These are phyloP conservation scores for Tuber microsphaerosporum DNA, from an alignment of 495 filamentous ascomycete genomes.

Conservation along the genomic window DNA sequence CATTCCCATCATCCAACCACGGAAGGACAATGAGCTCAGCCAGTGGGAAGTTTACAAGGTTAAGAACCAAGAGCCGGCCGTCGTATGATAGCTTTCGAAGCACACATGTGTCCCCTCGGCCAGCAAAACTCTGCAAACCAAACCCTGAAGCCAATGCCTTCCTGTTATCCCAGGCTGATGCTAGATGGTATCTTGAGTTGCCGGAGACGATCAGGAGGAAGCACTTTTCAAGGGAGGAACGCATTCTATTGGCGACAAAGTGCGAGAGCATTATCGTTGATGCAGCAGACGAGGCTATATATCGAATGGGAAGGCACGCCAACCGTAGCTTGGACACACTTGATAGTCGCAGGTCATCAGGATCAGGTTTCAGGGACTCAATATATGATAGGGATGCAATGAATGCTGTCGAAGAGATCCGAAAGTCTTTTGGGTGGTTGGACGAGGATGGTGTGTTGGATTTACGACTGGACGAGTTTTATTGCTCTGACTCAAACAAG, in stretches of 20 bases:
- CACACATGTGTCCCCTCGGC: conserved; percentile 40
- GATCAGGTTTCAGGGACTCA: conserved; percentile 41
- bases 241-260: conserved; percentile 52
- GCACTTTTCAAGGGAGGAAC: conserved; percentile 69
- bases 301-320: conserved; percentile 44
- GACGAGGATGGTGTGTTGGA: conserved; percentile 72
- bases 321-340: conserved; percentile 28
- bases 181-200: conserved; percentile 62
- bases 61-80: conserved; percentile 40
- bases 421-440: conserved; percentile 70
- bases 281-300: conserved; percentile 62
- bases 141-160: conserved; percentile 38
- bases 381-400: conserved; percentile 40
- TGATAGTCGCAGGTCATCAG: conserved; percentile 24
- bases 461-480: conserved; percentile 50
- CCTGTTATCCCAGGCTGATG: conserved; percentile 52
- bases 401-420: conserved; percentile 52
- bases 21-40: conserved; percentile 46
- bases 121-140: conserved; percentile 24
- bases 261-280: conserved; percentile 59
- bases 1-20: conserved; percentile 43
- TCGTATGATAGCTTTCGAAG: conserved; percentile 45
- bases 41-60: conserved; percentile 43
- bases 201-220: conserved; percentile 64
- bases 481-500: conserved; percentile 21